These are phyloP conservation scores for Monilinia aucupariae DNA, from an alignment of 2,329 filamentous ascomycete genomes.

Conservation along the genomic window DNA sequence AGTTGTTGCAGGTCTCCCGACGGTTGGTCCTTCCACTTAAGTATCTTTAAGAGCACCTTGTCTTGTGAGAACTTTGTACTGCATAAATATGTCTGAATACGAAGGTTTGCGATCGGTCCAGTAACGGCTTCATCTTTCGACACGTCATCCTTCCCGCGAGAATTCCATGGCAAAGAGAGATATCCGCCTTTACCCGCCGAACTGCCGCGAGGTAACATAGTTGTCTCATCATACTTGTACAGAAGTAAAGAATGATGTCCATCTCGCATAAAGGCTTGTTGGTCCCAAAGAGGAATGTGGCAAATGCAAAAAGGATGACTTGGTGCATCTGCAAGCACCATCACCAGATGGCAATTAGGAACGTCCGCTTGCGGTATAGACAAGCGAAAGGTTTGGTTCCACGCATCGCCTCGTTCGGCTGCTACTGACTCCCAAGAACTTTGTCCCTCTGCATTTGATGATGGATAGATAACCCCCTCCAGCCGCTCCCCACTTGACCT, in stretches of 20 bases:
- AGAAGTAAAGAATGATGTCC: conserved; percentile 75
- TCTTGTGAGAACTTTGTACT: conserved; percentile 95
- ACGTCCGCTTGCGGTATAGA: conserved; percentile 76
- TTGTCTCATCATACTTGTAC: conserved; percentile 89
- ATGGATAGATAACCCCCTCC: conserved; percentile 79
- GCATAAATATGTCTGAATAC: conserved; percentile 79
- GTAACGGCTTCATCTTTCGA: conserved; percentile 68
- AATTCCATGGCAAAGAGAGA: conserved; percentile 73
- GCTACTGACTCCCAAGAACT: conserved; percentile 87
- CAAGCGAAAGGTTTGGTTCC: conserved; percentile 84
- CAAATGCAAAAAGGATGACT: conserved; percentile 85
- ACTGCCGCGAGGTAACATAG: conserved; percentile 59
- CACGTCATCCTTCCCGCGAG: conserved; percentile 59
- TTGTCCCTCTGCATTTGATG: conserved; percentile 71
- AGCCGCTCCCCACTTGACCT: conserved; percentile 73
- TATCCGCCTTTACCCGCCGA: conserved; percentile 77
- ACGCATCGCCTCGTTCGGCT: conserved; percentile 70
- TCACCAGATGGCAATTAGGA: conserved; percentile 74
- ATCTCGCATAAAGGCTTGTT: conserved; percentile 83
- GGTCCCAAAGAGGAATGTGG: conserved; percentile 90
- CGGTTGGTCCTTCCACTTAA: conserved; percentile 78
- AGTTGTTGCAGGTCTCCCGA: conserved; percentile 67
- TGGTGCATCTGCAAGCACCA: conserved; percentile 83
- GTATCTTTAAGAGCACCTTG: conserved; percentile 71
- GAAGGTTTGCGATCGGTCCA: conserved; percentile 73